Evolutionary conservation across 768 basidiomycete species (phyloP), one percentile per base, ranked within the genome.

Genomic region (Thelephora ganbajun): DNA sequence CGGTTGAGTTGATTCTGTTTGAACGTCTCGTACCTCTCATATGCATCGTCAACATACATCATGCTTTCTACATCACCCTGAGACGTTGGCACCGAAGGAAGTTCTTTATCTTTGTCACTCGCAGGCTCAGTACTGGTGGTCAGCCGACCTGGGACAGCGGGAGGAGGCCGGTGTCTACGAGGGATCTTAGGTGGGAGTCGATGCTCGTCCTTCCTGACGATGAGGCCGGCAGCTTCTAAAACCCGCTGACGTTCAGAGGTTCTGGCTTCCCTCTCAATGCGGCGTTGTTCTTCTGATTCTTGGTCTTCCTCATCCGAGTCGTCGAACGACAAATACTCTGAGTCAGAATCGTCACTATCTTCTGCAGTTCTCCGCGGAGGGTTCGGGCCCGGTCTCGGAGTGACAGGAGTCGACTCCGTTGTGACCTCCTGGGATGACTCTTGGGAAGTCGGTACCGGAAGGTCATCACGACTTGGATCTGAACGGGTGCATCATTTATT

Each of bases 21-120:
- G 63, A 81, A 92, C n/a, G 79, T 69, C 59, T 93, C 87, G 58
- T 94, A 96, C 34, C 89, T 72, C 48, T 87, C 86, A 60, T 83
- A 94, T 0, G 92, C 92, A 60, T 94, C 90, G 55, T 90, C 83
- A 13, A 61, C 48, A 6, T 54, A 39, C 35, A 46, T 47, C 16
- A 61, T 52, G 35, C 44, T 33, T 2, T 50, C 45, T 9, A 57
- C 57, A 2, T 47, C 23, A 13, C 45, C 53, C 5, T 62, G 47
- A 44, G 61, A 54, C 35, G 63, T 54, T 1, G 77, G 79, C 2
- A 74, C 57, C 0, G 73, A 68, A 4, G 83, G 82, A 5, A 83
- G 68, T 22, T 33, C 48, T 11, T 57, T 55, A 23, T 77, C 72
- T 53, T 77, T 75, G 6, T 61, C 61, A 33, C 57, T 53, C 47